Conservation (phyloP, 2,329 filamentous ascomycete species). For the Claviceps sp. region DNA sequence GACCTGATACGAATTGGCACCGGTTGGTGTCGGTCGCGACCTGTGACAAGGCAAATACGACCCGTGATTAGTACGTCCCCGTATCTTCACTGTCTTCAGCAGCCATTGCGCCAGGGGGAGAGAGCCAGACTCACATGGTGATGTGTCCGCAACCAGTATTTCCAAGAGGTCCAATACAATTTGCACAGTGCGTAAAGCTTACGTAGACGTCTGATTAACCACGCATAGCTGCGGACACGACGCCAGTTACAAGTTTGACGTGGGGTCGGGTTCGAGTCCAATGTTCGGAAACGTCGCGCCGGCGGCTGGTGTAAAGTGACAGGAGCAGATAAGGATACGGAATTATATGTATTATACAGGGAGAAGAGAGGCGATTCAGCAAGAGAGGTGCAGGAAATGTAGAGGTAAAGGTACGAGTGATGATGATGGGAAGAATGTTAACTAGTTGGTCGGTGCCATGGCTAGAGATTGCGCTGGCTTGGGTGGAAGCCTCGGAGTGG, state of each 20-base stretch:
- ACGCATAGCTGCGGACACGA: slow-evolving; percentile 2
- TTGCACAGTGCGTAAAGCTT: not conserved
- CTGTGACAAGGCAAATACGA: slow-evolving; percentile 11
- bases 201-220: not conserved
- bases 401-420: too few species aligned
- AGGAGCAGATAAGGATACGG: not conserved
- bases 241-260: not conserved
- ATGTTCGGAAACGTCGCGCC: not conserved
- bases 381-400: too few species aligned
- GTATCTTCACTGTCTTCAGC: not conserved
- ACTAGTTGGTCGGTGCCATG: not conserved
- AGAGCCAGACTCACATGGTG: slow-evolving; percentile 13
- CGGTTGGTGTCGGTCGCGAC: slow-evolving; percentile 19
- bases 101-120: not conserved
- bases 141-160: slow-evolving; percentile 16
- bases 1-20: slow-evolving; percentile 48
- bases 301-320: not conserved
- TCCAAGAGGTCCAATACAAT: slow-evolving; percentile 18
- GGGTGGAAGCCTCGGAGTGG: not conserved
- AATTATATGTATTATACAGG: too few species aligned
- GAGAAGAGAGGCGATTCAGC: too few species aligned
- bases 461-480: not conserved
- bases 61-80: not conserved
- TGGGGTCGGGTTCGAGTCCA: not conserved
- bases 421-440: too few species aligned